A percentile compares a stretch with the other conserved stretches of the same genome.
phyloP scores from a whole-genome alignment of 495 filamentous ascomycete species.

The Penicillium macrosclerotiorum region DNA sequence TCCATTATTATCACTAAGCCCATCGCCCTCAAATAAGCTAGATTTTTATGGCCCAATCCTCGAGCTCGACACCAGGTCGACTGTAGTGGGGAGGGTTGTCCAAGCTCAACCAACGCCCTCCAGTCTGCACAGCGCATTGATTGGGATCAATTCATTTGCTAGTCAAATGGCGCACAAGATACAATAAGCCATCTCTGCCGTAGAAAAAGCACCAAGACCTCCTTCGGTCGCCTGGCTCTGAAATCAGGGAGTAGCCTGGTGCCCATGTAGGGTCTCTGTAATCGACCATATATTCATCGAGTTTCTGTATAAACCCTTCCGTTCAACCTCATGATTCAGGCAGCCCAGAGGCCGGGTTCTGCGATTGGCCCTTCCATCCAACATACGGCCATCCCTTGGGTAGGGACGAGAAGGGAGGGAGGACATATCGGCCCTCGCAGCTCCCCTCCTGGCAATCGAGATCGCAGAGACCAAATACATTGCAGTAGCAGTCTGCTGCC shows the following conservation, averaged over 20 bases:
- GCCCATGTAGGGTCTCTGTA: not conserved
- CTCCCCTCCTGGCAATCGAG: conserved; percentile 38
- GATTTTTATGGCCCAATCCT: not conserved
- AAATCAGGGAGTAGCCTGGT: not conserved
- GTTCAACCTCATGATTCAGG: conserved; percentile 28
- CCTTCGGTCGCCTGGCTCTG: not conserved
- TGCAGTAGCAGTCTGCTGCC: conserved; percentile 61
- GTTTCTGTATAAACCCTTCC: no score
- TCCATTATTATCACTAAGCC: no score
- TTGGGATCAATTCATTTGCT: not conserved
- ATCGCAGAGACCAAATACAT: conserved; percentile 59
- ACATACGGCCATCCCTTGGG: conserved; percentile 52
- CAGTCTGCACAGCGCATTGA: not conserved
- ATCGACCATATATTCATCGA: no score
- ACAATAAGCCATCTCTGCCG: not conserved
- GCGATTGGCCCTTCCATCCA: conserved; percentile 49
- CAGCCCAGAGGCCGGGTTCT: conserved; percentile 38
- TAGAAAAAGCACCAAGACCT: not conserved
- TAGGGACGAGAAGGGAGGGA: conserved; percentile 46
- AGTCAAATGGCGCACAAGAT: not conserved
- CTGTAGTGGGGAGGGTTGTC: not conserved
- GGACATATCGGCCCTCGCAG: conserved; percentile 45
- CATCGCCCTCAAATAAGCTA: conserved; percentile 2
- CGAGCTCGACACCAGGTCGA: not conserved
- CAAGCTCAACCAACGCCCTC: not conserved